Evolutionary conservation across 139 green algal species (phyloP), one percentile per base, ranked within the genome.

Genomic region (Auxenochlorella pyrenoidosa): DNA sequence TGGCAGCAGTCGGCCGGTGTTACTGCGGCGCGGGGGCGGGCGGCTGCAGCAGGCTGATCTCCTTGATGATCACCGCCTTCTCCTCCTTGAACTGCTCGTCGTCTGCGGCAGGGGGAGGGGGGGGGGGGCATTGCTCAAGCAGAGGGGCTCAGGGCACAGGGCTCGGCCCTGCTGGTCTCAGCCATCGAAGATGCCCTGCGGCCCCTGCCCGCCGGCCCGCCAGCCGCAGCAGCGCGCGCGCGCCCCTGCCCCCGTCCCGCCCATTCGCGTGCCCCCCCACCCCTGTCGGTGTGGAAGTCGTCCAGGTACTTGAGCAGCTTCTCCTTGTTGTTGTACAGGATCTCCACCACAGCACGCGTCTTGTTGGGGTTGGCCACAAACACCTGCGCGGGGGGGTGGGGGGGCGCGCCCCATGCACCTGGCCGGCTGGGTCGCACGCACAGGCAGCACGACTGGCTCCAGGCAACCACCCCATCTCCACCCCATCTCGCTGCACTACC

Each of bases 331-430:
- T 94, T 95, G 30, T 88, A 83, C 65, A 99, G 93, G 75, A 99
- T 97, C 54, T 97, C 93, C 8, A 95, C 65, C 54, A 99, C 96
- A 28, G 92, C 80, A 76, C 90, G 82, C 4, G 96, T 94, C 93
- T 99, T 99, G 89, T 96, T 95, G 47, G 96, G 96, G 92, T 99
- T 99, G 75, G 96, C 97, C 75, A 99, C 97, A 95, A 99, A 99
- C 65, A 98, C 95, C 94, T 97, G 83, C 58, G 0, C 36, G 21
- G 43, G 19, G 47, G 47, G 47, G 47, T 6, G 47, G 36, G 65
- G 40, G 28, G 36, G 28, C 32, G 40, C 6, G 63, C 10, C 26
- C 36, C 16, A 40, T 2, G 54, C 54, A 63, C 10, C 54, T 28
- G 18, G 16, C 47, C 47, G 47, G 10, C 47, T 54, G 47, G 10